Percentiles rank a stretch among this genome's conserved stretches.
These are phyloP conservation scores for Xerocomus brunneocitrinus DNA, from an alignment of 768 basidiomycete species.

Conservation along the genomic window DNA sequence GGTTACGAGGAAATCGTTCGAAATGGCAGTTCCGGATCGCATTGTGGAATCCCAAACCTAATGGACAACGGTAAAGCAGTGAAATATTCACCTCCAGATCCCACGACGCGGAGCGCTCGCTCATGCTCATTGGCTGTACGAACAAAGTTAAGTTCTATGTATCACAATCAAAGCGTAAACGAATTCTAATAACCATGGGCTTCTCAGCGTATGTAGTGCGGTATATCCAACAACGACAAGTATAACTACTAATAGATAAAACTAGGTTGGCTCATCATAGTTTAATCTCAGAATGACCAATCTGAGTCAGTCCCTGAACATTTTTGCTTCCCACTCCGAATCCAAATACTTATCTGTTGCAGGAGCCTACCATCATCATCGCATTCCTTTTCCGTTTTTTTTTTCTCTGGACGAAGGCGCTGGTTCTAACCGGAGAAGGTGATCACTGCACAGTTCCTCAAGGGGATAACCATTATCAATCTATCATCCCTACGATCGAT, in stretches of 20 bases:
- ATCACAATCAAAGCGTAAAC: background rate
- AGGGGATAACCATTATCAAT: slow-evolving; percentile 5
- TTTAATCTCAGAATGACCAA: background rate
- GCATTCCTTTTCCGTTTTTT: background rate
- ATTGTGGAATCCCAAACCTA: slow-evolving; percentile 7
- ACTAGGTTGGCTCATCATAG: background rate
- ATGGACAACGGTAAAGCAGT: background rate
- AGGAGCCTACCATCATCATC: background rate
- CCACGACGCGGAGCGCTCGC: slow-evolving; percentile 16
- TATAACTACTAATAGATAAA: background rate
- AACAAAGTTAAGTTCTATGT: slow-evolving; percentile 5
- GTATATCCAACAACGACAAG: no score
- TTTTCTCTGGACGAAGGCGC: slow-evolving; percentile 1
- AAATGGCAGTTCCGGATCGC: slow-evolving; percentile 7
- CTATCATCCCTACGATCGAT: slow-evolving; percentile 12
- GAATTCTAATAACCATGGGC: background rate
- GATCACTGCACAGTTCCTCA: slow-evolving; percentile 10
- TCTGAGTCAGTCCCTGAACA: background rate
- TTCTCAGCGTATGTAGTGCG: background rate
- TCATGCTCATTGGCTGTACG: background rate
- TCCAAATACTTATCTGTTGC: background rate
- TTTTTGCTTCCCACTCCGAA: background rate
- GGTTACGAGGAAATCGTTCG: slow-evolving; percentile 10
- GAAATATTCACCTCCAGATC: background rate
- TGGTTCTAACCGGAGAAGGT: slow-evolving; percentile 4